Evolutionary conservation across 768 basidiomycete species (phyloP).

Genomic region (Obba rivulosa): DNA sequence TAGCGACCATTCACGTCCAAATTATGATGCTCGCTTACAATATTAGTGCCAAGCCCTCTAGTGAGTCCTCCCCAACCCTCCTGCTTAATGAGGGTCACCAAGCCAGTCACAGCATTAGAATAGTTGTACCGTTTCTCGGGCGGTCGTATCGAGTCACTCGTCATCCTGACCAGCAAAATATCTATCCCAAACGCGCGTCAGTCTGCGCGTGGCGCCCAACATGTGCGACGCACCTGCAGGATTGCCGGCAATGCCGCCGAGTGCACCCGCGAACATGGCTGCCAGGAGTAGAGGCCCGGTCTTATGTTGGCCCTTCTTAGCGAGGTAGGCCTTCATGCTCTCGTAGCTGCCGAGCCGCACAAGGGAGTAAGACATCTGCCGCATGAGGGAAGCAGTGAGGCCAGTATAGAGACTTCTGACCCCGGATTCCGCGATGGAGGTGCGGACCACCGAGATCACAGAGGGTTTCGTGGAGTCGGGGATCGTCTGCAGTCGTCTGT

Average conservation of each 20-base stretch:
- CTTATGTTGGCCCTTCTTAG: slow-evolving; percentile 46
- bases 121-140: slow-evolving; percentile 74
- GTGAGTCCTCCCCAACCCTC: slow-evolving; percentile 68
- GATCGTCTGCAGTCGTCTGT: slow-evolving; percentile 79
- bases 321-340: slow-evolving; percentile 57
- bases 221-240: slow-evolving; percentile 52
- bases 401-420: slow-evolving; percentile 76
- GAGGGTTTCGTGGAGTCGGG: slow-evolving; percentile 52
- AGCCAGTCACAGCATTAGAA: slow-evolving; percentile 69
- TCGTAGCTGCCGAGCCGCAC: slow-evolving; percentile 83
- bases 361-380: slow-evolving; percentile 90
- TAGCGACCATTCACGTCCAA: slow-evolving; percentile 3
- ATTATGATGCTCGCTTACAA: slow-evolving; percentile 36
- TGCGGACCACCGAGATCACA: slow-evolving; percentile 57
- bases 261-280: slow-evolving; percentile 67
- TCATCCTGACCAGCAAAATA: slow-evolving; percentile 80
- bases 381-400: slow-evolving; percentile 73
- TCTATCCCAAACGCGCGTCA: slow-evolving; percentile 31
- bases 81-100: slow-evolving; percentile 55
- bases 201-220: too few relatives aligned
- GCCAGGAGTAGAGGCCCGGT: slow-evolving; percentile 52
- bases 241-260: slow-evolving; percentile 83
- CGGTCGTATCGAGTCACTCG: slow-evolving; percentile 74
- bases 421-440: slow-evolving; percentile 63
- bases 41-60: slow-evolving; percentile 76